A percentile compares a stretch with the other conserved stretches of the same genome.
Evolutionary conservation across 371 early-diverging fungal species (phyloP).

Genomic region (Mortierella sp.): DNA sequence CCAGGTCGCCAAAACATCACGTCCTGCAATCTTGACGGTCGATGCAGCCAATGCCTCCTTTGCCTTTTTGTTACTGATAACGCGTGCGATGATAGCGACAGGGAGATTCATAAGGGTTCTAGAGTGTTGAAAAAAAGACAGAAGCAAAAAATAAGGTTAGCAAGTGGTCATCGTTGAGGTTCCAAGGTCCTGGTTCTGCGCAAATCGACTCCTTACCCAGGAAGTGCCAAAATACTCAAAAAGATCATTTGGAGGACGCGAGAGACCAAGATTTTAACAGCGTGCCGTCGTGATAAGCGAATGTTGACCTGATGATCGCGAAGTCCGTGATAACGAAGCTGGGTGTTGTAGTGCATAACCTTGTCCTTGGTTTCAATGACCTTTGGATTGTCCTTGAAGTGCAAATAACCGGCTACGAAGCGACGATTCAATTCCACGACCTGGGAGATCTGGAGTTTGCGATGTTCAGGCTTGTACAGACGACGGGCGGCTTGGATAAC

Average conservation of each 20-base stretch:
- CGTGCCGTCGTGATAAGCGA: conserved; percentile 76
- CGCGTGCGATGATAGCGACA: conserved; percentile 76
- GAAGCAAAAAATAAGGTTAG: too few relatives aligned
- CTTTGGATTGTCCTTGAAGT: conserved; percentile 83
- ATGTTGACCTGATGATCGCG: conserved; percentile 96
- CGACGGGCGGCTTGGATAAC: conserved; percentile 94
- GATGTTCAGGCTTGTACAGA: conserved; percentile 88
- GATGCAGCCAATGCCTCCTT: conserved; percentile 87
- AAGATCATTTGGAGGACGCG: conserved; percentile 74
- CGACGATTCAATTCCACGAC: conserved; percentile 91
- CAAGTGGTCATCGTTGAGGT: too few relatives aligned
- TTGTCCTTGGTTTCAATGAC: conserved; percentile 79
- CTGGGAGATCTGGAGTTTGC: conserved; percentile 83
- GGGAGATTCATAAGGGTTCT: conserved; percentile 85
- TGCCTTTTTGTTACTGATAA: conserved; percentile 82
- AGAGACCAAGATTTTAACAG: conserved; percentile 73
- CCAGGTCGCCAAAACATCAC: conserved; percentile 97
- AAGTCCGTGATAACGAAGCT: conserved; percentile 91
- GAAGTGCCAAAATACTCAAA: conserved; percentile 81
- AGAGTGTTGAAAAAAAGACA: too few relatives aligned
- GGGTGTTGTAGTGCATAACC: conserved; percentile 87
- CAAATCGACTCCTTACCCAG: conserved; percentile 76
- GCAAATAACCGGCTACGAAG: conserved; percentile 88
- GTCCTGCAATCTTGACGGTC: conserved; percentile 91
- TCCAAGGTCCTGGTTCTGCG: too few relatives aligned